Evolutionary conservation across 108 stramenopile genomes (phyloP).

Genomic region (Fragilaria radians): DNA sequence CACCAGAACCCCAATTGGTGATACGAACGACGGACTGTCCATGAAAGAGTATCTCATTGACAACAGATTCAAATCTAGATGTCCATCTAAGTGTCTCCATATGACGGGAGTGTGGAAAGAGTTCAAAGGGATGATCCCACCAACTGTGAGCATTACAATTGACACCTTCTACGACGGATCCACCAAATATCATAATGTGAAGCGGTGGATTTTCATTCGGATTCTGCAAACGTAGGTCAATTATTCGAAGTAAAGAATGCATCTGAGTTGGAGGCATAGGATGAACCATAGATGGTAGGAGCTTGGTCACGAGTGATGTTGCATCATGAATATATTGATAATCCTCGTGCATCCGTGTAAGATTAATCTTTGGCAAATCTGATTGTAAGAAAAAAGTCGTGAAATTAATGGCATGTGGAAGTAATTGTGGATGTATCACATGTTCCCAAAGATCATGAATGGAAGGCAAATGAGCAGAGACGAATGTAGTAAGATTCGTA

Average conservation of each 20-base stretch:
- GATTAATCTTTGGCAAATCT: too few species aligned
- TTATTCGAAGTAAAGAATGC: not conserved
- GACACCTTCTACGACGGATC: not conserved
- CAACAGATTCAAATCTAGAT: slow-evolving; percentile 10
- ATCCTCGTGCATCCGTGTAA: too few species aligned
- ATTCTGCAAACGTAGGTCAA: not conserved
- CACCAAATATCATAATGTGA: not conserved
- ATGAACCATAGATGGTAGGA: not conserved
- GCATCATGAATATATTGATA: too few species aligned
- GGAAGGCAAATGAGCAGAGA: not conserved
- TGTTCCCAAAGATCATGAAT: not conserved
- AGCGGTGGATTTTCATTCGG: not conserved
- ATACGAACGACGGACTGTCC: slow-evolving; percentile 30
- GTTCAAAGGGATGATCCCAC: not conserved
- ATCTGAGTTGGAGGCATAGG: not conserved
- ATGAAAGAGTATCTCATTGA: slow-evolving; percentile 9
- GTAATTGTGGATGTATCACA: not conserved
- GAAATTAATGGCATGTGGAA: not conserved
- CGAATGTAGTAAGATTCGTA: too few species aligned
- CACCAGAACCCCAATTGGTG: slow-evolving; percentile 61
- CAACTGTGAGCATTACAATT: not conserved
- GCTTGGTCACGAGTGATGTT: not conserved
- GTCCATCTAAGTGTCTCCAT: not conserved
- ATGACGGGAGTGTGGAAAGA: not conserved
- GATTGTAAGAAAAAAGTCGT: too few species aligned